phyloP scores from a whole-genome alignment of 768 basidiomycete genomes.

The Crucibulum laeve region DNA sequence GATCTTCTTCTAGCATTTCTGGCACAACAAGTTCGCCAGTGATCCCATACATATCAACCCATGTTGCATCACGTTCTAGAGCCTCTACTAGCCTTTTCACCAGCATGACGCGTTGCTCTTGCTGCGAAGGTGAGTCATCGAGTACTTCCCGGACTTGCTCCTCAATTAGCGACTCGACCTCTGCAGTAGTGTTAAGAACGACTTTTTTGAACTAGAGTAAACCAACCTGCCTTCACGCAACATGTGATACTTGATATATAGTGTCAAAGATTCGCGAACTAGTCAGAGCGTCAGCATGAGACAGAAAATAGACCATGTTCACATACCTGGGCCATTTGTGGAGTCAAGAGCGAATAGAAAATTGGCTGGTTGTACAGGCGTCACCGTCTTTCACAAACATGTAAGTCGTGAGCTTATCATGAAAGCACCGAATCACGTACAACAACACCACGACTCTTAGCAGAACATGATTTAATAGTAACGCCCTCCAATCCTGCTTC shows the following conservation, averaged over 20 bases:
- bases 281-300: conserved; percentile 7
- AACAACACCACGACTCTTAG: conserved; percentile 40
- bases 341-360: conserved; percentile 82
- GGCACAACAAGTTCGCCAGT: conserved; percentile 70
- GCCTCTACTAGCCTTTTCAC: conserved; percentile 49
- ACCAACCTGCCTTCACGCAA: conserved; percentile 66
- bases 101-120: conserved; percentile 38
- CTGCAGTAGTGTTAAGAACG: conserved; percentile 28
- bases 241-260: conserved; percentile 74
- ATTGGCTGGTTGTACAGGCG: conserved; percentile 69
- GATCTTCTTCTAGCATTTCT: conserved; percentile 22
- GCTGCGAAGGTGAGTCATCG: conserved; percentile 23
- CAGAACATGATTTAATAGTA: conserved; percentile 44
- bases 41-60: conserved; percentile 67
- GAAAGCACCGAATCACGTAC: conserved; percentile 27
- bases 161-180: conserved; percentile 64
- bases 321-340: conserved; percentile 52
- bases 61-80: conserved; percentile 56
- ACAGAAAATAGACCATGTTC: conserved; percentile 1
- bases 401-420: background rate
- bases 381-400: conserved; percentile 55
- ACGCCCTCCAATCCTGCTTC: conserved; percentile 41
- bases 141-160: conserved; percentile 39
- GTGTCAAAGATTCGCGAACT: conserved; percentile 60
- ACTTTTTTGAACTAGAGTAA: background rate